These are phyloP conservation scores for Peronospora farinosa DNA, from an alignment of 352 stramenopile species.

Conservation along the genomic window DNA sequence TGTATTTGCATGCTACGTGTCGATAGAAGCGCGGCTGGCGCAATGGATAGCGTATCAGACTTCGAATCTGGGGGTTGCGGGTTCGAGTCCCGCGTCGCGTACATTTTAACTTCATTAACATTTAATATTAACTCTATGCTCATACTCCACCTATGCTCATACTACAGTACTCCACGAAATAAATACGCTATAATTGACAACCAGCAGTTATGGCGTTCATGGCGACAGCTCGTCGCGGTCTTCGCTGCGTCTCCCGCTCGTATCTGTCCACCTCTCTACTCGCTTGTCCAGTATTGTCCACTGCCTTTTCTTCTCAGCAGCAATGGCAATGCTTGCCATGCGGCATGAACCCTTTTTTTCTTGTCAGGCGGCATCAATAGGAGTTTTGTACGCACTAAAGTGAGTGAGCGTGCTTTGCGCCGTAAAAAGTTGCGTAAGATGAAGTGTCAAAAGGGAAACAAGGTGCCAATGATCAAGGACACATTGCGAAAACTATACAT, in stretches of 20 bases:
- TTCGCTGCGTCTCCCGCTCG: conserved; percentile 4
- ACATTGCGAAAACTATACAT: conserved; percentile 79
- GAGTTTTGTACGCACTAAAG: conserved; percentile 50
- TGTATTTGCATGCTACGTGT: no score
- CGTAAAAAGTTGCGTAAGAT: conserved; percentile 77
- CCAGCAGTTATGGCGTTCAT: conserved; percentile 4
- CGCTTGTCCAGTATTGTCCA: conserved; percentile 11
- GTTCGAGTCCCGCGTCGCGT: conserved; percentile 14
- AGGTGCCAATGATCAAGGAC: conserved; percentile 65
- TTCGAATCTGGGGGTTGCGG: conserved; percentile 6
- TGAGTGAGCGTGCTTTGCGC: conserved; percentile 59
- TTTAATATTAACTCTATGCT: no score
- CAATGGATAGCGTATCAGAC: conserved; percentile 20
- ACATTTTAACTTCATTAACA: background rate
- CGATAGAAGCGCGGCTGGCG: conserved; percentile 15
- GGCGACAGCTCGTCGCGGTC: conserved; percentile 6
- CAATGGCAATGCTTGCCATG: background rate
- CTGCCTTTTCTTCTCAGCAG: conserved; percentile 2
- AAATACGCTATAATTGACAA: no score
- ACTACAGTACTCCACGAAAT: no score
- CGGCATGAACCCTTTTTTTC: conserved; percentile 17
- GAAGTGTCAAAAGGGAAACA: conserved; percentile 47
- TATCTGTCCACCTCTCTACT: conserved; percentile 8
- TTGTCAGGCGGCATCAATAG: conserved; percentile 6
- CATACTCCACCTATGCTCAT: no score